Conservation (phyloP, 2,329 filamentous ascomycete species). For the Calonectria leucothoes region DNA sequence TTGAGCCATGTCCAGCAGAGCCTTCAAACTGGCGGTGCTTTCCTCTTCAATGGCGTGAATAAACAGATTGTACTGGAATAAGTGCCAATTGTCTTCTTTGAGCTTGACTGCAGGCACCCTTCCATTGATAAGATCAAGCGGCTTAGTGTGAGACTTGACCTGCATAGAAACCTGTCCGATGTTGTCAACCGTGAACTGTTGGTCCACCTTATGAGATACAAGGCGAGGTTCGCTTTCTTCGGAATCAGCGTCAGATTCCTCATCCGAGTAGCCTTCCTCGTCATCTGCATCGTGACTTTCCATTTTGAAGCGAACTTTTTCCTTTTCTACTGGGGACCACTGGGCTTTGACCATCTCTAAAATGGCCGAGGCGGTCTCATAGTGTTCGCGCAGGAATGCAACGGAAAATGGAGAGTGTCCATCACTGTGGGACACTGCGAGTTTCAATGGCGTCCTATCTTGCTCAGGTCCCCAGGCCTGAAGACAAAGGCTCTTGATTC, state of each 20-base stretch:
- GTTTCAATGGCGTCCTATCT: conserved; percentile 69
- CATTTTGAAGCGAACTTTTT: conserved; percentile 63
- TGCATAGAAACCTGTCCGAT: conserved; percentile 76
- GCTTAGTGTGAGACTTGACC: conserved; percentile 72
- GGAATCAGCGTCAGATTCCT: conserved; percentile 48
- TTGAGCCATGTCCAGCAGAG: conserved; percentile 66
- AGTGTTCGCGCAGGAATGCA: conserved; percentile 74
- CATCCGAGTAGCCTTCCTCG: conserved; percentile 50
- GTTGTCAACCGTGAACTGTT: conserved; percentile 80
- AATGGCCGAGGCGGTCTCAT: conserved; percentile 71
- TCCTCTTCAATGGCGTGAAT: conserved; percentile 62
- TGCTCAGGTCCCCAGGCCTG: conserved; percentile 66
- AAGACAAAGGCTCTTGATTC: conserved; percentile 74
- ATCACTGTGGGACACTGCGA: conserved; percentile 67
- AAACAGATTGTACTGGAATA: conserved; percentile 46
- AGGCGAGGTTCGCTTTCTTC: conserved; percentile 56
- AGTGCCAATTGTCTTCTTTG: conserved; percentile 38
- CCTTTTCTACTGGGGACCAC: conserved; percentile 68
- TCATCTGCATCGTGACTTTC: conserved; percentile 47
- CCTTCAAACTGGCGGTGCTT: conserved; percentile 64
- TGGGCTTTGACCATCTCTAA: conserved; percentile 79
- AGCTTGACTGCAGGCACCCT: conserved; percentile 48
- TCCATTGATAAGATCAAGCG: conserved; percentile 63
- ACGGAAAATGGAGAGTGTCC: conserved; percentile 73
- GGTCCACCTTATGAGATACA: conserved; percentile 68